A percentile compares a stretch with the other conserved stretches of the same genome.
Evolutionary conservation across 306 rosid genomes (phyloP).

Genomic region (Vachellia collinsii): DNA sequence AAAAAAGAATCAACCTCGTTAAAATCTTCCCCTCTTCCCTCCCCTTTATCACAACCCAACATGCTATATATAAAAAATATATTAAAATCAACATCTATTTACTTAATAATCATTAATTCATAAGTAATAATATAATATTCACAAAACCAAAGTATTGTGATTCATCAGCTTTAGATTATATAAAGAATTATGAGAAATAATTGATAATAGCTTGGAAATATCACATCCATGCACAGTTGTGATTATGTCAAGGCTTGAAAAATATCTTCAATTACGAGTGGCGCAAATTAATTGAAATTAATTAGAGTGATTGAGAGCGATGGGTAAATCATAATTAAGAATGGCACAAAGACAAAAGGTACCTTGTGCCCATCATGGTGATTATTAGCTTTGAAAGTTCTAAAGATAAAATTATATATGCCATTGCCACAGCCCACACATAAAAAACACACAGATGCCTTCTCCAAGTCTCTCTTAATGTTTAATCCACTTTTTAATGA

Average conservation of each 20-base stretch:
- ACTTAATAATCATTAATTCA: not conserved
- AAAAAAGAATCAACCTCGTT: too few species aligned
- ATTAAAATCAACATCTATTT: too few species aligned
- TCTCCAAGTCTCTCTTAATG: conserved; percentile 25
- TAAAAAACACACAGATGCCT: not conserved
- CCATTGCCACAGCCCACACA: too few species aligned
- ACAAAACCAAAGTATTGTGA: not conserved
- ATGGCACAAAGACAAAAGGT: conserved; percentile 39
- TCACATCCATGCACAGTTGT: not conserved
- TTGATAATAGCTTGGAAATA: not conserved
- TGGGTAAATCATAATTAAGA: conserved; percentile 4
- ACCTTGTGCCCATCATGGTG: conserved; percentile 49
- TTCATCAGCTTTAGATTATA: not conserved
- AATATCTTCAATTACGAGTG: not conserved
- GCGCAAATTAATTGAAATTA: conserved; percentile 7
- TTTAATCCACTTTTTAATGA: conserved; percentile 33
- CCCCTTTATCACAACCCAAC: too few species aligned
- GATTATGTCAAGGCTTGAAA: not conserved
- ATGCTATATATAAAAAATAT: too few species aligned
- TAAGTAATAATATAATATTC: not conserved
- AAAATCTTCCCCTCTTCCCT: too few species aligned
- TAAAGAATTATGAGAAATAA: not conserved
- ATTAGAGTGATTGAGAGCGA: conserved; percentile 29
- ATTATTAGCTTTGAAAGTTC: conserved; percentile 36
- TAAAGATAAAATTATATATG: conserved; percentile 37